Evolutionary conservation across 2,329 filamentous ascomycete species (phyloP), one percentile per base, ranked within the genome.

Genomic region (Alternaria triticimaculans): DNA sequence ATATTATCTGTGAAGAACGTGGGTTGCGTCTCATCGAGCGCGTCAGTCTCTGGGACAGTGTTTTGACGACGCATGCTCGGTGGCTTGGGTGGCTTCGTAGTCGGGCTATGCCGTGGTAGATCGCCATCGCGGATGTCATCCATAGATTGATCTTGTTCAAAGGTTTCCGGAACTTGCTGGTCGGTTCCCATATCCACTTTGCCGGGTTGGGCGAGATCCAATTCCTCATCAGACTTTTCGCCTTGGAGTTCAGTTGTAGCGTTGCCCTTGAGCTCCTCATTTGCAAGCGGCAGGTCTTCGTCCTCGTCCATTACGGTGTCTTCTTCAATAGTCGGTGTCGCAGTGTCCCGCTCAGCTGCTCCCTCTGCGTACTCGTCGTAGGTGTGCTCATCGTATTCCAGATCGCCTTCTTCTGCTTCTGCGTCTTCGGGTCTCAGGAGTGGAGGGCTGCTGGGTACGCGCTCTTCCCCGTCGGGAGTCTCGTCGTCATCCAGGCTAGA

Each of bases 391-490:
- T 66, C 70, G 46, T 72, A 70, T 21, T 68, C 66, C 18, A 71
- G 23, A 45, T 71, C 66, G 41, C 71, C 75, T 30, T 75, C 73
- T 57, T 72, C 54, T 20, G 72, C 72, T 8, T 72, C 71, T 5
- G 30, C 49, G 21, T 55, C 60, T n/a, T 70, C 69, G 57, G 63
- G 62, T 8, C 62, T 11, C 30, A 76, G 37, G 3, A 76, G 53
- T 11, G 79, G 79, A 12, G 79, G 79, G 57, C 79, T 81, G 57
- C 79, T 81, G 3, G 78, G 78, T 26, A 81, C 76, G 23, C 76
- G 70, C 15, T 75, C 72, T 49, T 76, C 74, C 11, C 68, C 68
- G 9, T 72, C 72, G 4, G 58, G 55, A 1, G 55, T 59, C 11
- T 63, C 56, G 3, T 55, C 58, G 14, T 70, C 65, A 0, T 72